Percentiles rank a stretch among this genome's conserved stretches.
phyloP scores from a whole-genome alignment of 306 rosid species.

The Ceratonia siliqua region DNA sequence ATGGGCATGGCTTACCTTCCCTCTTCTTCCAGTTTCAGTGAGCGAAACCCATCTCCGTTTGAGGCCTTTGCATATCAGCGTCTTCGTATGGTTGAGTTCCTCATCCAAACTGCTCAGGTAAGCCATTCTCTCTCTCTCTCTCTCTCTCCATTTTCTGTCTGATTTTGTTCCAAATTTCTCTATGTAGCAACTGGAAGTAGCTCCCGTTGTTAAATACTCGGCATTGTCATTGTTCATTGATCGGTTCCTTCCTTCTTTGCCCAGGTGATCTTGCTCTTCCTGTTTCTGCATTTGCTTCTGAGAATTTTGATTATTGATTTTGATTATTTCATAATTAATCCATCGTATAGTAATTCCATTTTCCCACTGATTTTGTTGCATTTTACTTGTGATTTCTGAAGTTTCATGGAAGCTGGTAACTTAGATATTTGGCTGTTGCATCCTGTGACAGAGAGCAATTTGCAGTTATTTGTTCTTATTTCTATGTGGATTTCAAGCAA shows the following conservation, averaged over 20 bases:
- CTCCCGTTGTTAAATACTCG: conserved; percentile 69
- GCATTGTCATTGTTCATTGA: conserved; percentile 72
- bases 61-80: conserved; percentile 41
- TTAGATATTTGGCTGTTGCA: conserved; percentile 63
- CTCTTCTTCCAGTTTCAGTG: background rate
- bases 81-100: conserved; percentile 48
- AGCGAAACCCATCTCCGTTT: conserved; percentile 24
- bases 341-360: background rate
- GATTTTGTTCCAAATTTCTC: background rate
- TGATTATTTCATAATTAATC: background rate
- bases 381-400: conserved; percentile 8
- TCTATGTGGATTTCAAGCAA: conserved; percentile 89
- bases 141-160: background rate
- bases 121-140: background rate
- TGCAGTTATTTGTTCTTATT: conserved; percentile 80
- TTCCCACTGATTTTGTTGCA: background rate
- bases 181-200: conserved; percentile 48
- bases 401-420: conserved; percentile 33
- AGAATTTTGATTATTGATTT: background rate
- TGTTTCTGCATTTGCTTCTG: background rate
- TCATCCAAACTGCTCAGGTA: conserved; percentile 67
- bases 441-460: conserved; percentile 64
- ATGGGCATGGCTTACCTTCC: background rate
- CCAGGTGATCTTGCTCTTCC: conserved; percentile 37
- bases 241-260: conserved; percentile 57